Evolutionary conservation across 1,284 basidiomycete species (phyloP).

Genomic region (Boletus smithii): DNA sequence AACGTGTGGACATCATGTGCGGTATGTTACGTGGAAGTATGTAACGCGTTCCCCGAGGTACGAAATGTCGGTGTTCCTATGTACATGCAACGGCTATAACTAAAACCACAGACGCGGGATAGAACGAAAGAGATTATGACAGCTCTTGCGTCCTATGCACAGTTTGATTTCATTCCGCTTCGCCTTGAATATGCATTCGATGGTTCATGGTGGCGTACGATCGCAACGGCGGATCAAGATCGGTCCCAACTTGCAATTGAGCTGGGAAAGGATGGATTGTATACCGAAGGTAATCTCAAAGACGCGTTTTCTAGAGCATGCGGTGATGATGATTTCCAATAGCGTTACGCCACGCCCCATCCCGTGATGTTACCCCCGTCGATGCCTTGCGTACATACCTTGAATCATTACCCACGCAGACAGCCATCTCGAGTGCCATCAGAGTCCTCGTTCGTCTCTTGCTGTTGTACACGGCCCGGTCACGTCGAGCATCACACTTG

Average conservation of each 20-base stretch:
- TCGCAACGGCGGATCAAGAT: conserved; percentile 34
- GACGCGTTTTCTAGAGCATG: neutral
- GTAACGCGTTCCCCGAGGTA: conserved; percentile 59
- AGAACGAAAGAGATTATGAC: conserved; percentile 48
- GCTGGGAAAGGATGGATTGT: conserved; percentile 48
- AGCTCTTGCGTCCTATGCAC: conserved; percentile 45
- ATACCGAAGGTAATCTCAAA: conserved; percentile 25
- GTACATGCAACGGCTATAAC: conserved; percentile 12
- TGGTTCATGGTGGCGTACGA: conserved; percentile 57
- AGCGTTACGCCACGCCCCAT: conserved; percentile 32
- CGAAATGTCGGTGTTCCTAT: conserved; percentile 26
- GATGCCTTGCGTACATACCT: conserved; percentile 58
- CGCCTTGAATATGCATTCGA: conserved; percentile 73
- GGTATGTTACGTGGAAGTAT: conserved; percentile 70
- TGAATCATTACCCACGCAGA: conserved; percentile 70
- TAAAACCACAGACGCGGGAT: conserved; percentile 48
- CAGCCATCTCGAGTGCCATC: conserved; percentile 64
- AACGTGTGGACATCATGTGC: conserved; percentile 59
- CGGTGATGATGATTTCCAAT: conserved; percentile 19
- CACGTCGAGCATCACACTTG: conserved; percentile 65
- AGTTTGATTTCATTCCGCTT: conserved; percentile 57
- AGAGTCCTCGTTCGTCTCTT: conserved; percentile 66
- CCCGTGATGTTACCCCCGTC: conserved; percentile 35
- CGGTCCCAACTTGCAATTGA: conserved; percentile 40
- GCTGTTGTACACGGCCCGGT: conserved; percentile 62